A percentile compares a stretch with the other conserved stretches of the same genome.
phyloP scores from a whole-genome alignment of 1,284 basidiomycete species.

The Sphaerobolus stellatus region DNA sequence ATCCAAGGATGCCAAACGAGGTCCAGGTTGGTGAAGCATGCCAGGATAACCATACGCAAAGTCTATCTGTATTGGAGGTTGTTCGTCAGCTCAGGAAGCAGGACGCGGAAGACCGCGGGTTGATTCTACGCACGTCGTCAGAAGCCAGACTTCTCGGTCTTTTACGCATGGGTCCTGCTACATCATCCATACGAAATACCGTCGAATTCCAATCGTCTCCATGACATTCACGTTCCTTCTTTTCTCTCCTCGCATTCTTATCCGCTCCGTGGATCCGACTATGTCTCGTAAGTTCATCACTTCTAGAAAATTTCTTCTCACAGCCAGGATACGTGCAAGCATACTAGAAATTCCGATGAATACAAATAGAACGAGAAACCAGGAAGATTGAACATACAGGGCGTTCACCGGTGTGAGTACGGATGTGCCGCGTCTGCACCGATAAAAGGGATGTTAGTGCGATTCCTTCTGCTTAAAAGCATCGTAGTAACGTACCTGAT shows the following conservation, averaged over 20 bases:
- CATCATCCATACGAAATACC: background rate
- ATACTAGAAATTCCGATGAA: constrained; percentile 45
- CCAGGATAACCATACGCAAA: constrained; percentile 5
- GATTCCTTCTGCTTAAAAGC: constrained; percentile 14
- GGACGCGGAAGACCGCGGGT: background rate
- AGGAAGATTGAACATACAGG: constrained; percentile 33
- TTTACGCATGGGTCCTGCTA: constrained; percentile 1
- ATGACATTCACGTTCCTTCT: constrained; percentile 13
- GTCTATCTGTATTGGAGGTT: background rate
- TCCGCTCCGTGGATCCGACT: constrained; percentile 86
- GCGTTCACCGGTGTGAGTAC: constrained; percentile 46
- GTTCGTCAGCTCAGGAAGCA: background rate
- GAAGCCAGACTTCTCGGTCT: background rate
- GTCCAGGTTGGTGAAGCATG: background rate
- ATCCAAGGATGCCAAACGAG: background rate
- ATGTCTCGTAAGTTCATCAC: constrained; percentile 96
- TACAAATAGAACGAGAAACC: background rate
- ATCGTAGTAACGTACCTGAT: constrained; percentile 64
- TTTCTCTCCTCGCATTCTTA: constrained; percentile 21
- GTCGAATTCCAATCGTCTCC: constrained; percentile 8
- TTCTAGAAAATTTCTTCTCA: constrained; percentile 97
- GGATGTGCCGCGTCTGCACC: constrained; percentile 41
- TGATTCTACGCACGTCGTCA: constrained; percentile 6
- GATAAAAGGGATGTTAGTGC: constrained; percentile 1
- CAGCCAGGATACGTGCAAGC: constrained; percentile 91